Conservation (phyloP, 768 basidiomycete species). For the Hirschioporus abietinus region DNA sequence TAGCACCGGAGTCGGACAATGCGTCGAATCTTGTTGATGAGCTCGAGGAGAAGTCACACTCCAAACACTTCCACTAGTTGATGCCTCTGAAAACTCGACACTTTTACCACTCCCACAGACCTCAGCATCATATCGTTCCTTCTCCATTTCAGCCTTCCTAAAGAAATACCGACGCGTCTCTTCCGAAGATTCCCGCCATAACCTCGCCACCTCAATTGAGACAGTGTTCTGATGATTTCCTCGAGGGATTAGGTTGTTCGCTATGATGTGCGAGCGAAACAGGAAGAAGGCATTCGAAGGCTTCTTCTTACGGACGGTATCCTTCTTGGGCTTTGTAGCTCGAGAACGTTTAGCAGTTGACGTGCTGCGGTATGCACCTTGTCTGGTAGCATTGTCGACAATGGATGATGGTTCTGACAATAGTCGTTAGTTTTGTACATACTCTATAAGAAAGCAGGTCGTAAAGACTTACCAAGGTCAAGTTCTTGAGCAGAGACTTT, state of each 20-base stretch:
- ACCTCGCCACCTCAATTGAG: not conserved
- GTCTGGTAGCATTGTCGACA: not conserved
- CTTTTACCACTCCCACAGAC: no score
- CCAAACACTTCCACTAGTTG: no score
- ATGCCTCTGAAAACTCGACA: no score
- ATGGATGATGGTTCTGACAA: not conserved
- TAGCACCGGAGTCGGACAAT: not conserved
- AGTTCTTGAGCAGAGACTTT: not conserved
- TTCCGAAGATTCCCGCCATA: not conserved
- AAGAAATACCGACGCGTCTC: not conserved
- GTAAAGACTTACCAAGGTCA: not conserved
- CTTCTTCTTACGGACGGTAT: not conserved
- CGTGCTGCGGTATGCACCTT: not conserved
- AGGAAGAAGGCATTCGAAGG: not conserved
- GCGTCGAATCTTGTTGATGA: not conserved
- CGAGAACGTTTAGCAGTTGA: not conserved
- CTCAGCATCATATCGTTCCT: no score
- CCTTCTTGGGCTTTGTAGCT: not conserved
- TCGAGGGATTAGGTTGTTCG: not conserved
- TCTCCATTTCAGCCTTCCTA: no score
- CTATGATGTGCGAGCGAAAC: not conserved
- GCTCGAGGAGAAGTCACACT: not conserved
- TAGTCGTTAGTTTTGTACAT: not conserved
- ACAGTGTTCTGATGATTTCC: not conserved
- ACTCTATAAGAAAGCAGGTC: not conserved